A percentile compares a stretch with the other conserved stretches of the same genome.
These are phyloP conservation scores for Martiniozyma abietophila DNA, from an alignment of 805 yeast genomes.

Conservation along the genomic window DNA sequence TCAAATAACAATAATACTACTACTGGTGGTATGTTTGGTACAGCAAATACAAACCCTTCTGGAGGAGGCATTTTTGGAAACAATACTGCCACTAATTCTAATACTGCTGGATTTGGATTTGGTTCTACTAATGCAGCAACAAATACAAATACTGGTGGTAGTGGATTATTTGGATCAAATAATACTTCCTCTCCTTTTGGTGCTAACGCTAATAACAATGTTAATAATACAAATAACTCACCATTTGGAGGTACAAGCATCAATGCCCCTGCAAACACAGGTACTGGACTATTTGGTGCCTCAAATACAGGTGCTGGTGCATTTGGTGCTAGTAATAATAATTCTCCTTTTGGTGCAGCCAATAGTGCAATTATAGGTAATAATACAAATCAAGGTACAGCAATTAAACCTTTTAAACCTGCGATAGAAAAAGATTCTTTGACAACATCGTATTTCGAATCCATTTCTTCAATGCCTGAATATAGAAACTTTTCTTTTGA, in stretches of 20 bases:
- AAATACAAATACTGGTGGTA: conserved; percentile 19
- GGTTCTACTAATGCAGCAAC: conserved; percentile 6
- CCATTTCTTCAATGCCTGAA: conserved; percentile 84
- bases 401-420: conserved; percentile 59
- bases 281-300: too few species aligned
- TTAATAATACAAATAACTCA: conserved; percentile 7
- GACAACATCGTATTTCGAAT: conserved; percentile 54
- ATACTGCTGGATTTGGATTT: conserved; percentile 40
- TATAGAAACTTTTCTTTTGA: conserved; percentile 74
- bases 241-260: conserved; percentile 17
- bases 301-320: conserved; percentile 16
- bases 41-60: conserved; percentile 20
- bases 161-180: conserved; percentile 11
- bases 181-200: conserved; percentile 33
- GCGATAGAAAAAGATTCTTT: conserved; percentile 66
- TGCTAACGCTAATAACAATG: conserved; percentile 14
- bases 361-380: conserved; percentile 13
- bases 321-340: conserved; percentile 23
- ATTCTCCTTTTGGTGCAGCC: conserved; percentile 3
- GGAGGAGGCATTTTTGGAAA: conserved; percentile 19
- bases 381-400: conserved; percentile 54
- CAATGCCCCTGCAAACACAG: too few species aligned
- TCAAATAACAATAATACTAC: conserved; percentile 5
- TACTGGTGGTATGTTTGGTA: conserved; percentile 14
- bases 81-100: conserved; percentile 20